A percentile compares a stretch with the other conserved stretches of the same genome.
phyloP scores from a whole-genome alignment of 2,329 filamentous ascomycete genomes.

The Xylaria digitata region DNA sequence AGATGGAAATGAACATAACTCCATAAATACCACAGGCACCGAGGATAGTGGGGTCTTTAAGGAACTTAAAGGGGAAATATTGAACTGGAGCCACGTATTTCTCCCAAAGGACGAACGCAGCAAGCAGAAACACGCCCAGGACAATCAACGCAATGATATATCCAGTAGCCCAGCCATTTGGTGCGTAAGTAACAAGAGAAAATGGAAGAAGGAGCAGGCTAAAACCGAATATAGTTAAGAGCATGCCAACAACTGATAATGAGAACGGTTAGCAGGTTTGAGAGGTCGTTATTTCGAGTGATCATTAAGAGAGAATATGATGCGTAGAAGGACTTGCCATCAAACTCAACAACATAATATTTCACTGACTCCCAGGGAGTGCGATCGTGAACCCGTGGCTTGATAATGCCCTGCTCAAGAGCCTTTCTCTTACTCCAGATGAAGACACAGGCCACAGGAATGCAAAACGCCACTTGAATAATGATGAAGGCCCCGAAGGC shows the following conservation, averaged over 20 bases:
- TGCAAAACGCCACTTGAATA: slow-evolving; percentile 63
- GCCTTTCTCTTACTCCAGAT: slow-evolving; percentile 59
- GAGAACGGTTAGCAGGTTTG: neutral
- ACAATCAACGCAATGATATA: slow-evolving; percentile 26
- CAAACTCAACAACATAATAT: slow-evolving; percentile 69
- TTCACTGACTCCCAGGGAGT: slow-evolving; percentile 59
- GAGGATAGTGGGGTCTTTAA: slow-evolving; percentile 22
- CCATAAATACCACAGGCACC: slow-evolving; percentile 18
- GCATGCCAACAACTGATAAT: slow-evolving; percentile 57
- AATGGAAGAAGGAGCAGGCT: slow-evolving; percentile 20
- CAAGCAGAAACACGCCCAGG: slow-evolving; percentile 10
- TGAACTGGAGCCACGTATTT: slow-evolving; percentile 18
- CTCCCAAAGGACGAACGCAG: slow-evolving; percentile 24
- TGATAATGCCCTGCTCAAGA: slow-evolving; percentile 59
- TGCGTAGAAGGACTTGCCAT: slow-evolving; percentile 52
- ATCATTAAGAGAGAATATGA: neutral
- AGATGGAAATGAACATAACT: slow-evolving; percentile 17
- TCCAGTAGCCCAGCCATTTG: slow-evolving; percentile 21
- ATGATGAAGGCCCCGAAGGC: slow-evolving; percentile 72
- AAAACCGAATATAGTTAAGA: slow-evolving; percentile 63
- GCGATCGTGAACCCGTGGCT: slow-evolving; percentile 51
- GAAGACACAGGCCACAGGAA: slow-evolving; percentile 53
- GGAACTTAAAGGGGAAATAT: slow-evolving; percentile 23
- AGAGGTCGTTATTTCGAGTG: neutral
- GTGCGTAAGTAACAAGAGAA: slow-evolving; percentile 2